A percentile compares a stretch with the other conserved stretches of the same genome.
phyloP scores from a whole-genome alignment of 148 eudicot species.

The Chenopodium suecicum region DNA sequence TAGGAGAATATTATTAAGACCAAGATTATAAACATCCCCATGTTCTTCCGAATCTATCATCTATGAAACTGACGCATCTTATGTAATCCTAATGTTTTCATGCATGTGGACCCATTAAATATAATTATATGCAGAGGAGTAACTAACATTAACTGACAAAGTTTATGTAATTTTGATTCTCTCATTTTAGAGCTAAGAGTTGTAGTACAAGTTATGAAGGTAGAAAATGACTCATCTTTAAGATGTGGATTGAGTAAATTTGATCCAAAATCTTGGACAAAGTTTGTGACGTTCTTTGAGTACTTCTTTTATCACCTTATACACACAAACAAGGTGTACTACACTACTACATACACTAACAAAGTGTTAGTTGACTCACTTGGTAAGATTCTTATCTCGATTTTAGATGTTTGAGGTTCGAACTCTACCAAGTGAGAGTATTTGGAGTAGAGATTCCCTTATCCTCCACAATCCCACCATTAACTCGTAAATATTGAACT shows the following conservation, averaged over 20 bases:
- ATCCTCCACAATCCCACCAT: no score
- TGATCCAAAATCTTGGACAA: neutral
- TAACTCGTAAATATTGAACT: no score
- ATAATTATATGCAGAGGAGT: neutral
- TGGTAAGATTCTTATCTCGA: no score
- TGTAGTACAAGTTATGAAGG: neutral
- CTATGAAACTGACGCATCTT: neutral
- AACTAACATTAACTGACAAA: constrained; percentile 2
- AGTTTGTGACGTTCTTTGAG: neutral
- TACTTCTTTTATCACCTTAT: no score
- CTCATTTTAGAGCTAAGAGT: neutral
- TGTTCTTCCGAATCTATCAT: constrained; percentile 26
- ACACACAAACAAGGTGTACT: no score
- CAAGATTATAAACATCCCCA: constrained; percentile 2
- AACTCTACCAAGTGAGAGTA: no score
- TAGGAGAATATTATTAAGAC: neutral
- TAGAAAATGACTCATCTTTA: neutral
- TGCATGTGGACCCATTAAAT: constrained; percentile 21
- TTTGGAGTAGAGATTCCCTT: no score
- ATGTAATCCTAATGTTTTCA: neutral
- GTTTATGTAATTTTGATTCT: constrained; percentile 4
- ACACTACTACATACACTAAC: no score
- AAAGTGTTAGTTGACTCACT: no score
- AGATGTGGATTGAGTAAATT: neutral
- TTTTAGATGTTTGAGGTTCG: no score